Base-by-base conservation (phyloP, 805 yeast species). In the Ogataea haglerorum region DNA sequence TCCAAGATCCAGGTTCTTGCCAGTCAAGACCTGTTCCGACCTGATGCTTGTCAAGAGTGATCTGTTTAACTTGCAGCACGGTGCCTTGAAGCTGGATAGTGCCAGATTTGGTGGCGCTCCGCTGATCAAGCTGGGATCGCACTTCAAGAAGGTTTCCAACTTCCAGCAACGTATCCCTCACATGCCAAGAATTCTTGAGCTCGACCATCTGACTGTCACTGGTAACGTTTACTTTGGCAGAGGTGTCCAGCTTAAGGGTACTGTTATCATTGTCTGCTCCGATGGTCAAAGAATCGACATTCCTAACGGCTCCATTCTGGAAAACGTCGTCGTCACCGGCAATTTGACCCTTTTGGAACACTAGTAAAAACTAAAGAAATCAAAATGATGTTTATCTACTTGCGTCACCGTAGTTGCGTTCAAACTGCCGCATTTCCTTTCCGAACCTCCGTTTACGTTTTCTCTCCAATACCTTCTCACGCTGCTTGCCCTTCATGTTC, bases 21-120 rank as follows among this genome's bases (percentile, higher is more conserved):
- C 99, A 12, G 99, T 93, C 56, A 93, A 93, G 75, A 93, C 99
- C 14, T 88, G 93, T 66, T 89, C 97, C 6, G 99, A 93, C 65
- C 71, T 93, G 67, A 71, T 93, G 56, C 76, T 93, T 58, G 99
- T 93, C 51, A 93, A 93, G 69, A 89, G 97, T 8, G 98, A 93
- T 64, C 75, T 93, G 60, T 93, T 91, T 73, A 77, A 74, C 60
- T 74, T 93, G 63, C 86, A 84, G 62, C 97, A 89, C 60, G 98
- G 99, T 61, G 83, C 95, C 10, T 76, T 93, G 56, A 81, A 75
- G 53, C 69, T 91, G 63, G 91, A 88, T 60, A 82, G 90, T 38
- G 70, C 81, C 40, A 81, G 99, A 69, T 91, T 83, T 55, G 91
- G 91, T 30, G 95, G 88, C 57, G 79, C 95, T 45, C 99, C 99